Base-by-base conservation (phyloP, 2,329 filamentous ascomycete species). In the Dryadomyces sulphureus region DNA sequence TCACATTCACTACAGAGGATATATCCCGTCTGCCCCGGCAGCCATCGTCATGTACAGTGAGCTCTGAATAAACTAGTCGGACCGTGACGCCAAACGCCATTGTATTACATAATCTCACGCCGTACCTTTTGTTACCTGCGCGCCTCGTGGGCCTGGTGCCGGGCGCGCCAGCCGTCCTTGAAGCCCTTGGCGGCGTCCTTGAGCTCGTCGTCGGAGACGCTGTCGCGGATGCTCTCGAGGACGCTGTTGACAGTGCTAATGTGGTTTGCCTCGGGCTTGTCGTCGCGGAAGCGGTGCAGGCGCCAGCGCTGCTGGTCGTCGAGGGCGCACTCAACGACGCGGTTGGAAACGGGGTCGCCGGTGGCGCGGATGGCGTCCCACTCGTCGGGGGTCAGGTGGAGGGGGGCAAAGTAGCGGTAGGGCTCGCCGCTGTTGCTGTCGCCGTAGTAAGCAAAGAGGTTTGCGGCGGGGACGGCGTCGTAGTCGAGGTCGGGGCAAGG, bases 201-300 rank as follows among this genome's bases (percentile, higher is more conserved):
- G 30, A 98, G 69, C 57, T 98, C 88, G 48, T 84, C 72, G 62
- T 94, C 79, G 0, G 78, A 84, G 11, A 98, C 87, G 1, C 79
- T 79, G 56, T 95, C 87, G 50, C 79, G 73, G 54, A 98, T 96
- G 62, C 86, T 94, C 53, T 90, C 81, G 49, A 95, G 72, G 4
- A 98, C 92, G 59, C 84, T 93, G 22, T 79, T 70, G 1, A 95
- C 86, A 0, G 85, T 90, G 17, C 69, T 79, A 49, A 84, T 81
- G 62, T 96, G 89, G 57, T 98, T 98, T 0, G 85, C 88, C 54
- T 94, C 83, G 24, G 71, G 69, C 65, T 98, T 98, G 63, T 98
- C 92, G 57, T 96, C 89, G 45, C 92, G 75, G 62, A 95, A 90
- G 25, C 89, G 79, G 54, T 92, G 81, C 60, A 86, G 85, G 48